These are phyloP conservation scores for Vinca major DNA, from an alignment of 305 asterid species.

Conservation along the genomic window DNA sequence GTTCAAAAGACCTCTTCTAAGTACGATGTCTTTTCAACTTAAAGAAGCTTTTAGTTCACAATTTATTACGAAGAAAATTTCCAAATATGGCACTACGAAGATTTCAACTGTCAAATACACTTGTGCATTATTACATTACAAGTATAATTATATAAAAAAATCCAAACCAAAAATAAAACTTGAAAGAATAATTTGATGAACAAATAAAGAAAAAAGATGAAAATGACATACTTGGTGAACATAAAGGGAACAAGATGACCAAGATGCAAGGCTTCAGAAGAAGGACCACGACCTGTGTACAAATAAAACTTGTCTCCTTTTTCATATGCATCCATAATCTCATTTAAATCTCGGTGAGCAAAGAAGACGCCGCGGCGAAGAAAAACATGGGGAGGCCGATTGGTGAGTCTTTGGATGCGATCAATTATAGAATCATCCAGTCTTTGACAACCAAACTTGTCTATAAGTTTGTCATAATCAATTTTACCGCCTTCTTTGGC, in stretches of 20 bases:
- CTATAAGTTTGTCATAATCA: constrained; percentile 83
- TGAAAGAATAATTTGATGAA: neutral
- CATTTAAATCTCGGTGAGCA: constrained; percentile 78
- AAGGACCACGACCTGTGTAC: constrained; percentile 94
- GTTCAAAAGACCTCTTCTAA: neutral
- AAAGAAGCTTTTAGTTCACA: neutral
- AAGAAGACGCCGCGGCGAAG: constrained; percentile 97
- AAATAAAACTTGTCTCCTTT: constrained; percentile 79
- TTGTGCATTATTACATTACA: too few species aligned
- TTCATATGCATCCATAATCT: constrained; percentile 65
- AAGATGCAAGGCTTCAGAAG: constrained; percentile 92
- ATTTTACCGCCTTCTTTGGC: constrained; percentile 75
- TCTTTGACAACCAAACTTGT: constrained; percentile 82
- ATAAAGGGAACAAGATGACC: constrained; percentile 93
- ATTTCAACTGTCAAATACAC: neutral
- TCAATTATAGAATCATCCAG: constrained; percentile 61
- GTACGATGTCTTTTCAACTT: neutral
- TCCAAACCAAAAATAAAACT: too few species aligned
- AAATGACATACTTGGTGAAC: constrained; percentile 65
- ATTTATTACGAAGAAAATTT: neutral
- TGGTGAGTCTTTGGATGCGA: constrained; percentile 65
- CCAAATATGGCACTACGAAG: neutral
- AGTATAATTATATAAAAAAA: too few species aligned
- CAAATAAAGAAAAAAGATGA: neutral
- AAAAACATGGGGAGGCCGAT: constrained; percentile 71